Evolutionary conservation across 2,329 filamentous ascomycete genomes (phyloP), one percentile per base, ranked within the genome.

Genomic region (Tolypocladium endophyticum): DNA sequence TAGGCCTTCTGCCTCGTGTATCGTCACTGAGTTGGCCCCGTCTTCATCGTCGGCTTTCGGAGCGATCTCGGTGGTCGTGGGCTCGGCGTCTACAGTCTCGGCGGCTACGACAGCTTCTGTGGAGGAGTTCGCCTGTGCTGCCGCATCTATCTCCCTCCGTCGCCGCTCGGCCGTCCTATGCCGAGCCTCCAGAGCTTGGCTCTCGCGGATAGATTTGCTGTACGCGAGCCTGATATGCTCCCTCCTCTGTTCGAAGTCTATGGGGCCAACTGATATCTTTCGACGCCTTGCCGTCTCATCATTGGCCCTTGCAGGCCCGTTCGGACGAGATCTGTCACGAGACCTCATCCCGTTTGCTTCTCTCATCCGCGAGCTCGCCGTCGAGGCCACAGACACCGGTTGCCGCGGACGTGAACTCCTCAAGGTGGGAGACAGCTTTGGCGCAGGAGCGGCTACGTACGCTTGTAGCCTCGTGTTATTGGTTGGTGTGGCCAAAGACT

Each of bases 211-310:
- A n/a, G 88, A 90, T 70, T 89, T 90, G 66, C 86, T 92, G 72
- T 95, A 93, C 18, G 90, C 91, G 60, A 91, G 84, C 66, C 92
- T 88, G 67, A 96, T 95, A 62, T 87, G 86, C 69, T 91, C 87
- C 66, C 92, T 82, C 57, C 90, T 83, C 65, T 90, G 89, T 61
- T 88, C 90, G 70, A 95, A 94, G 72, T 96, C 90, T 58, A 95
- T 89, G 61, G 88, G 87, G 1, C 87, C 87, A 61, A 92, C 76
- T 1, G 82, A 82, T 57, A 84, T 77, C 67, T 84, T 85, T 52
- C 80, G 77, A 60, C 80, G 76, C 38, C 76, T 71, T 7, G 71
- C 62, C 6, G 73, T 65, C 36, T 70, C 66, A 58, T 79, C 79
- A 43, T 73, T 72, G 18, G 73, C 66, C 66, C 69, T 75, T 59